Base-by-base conservation (phyloP, 83 land plant species). In the Isoetes engelmannii region DNA sequence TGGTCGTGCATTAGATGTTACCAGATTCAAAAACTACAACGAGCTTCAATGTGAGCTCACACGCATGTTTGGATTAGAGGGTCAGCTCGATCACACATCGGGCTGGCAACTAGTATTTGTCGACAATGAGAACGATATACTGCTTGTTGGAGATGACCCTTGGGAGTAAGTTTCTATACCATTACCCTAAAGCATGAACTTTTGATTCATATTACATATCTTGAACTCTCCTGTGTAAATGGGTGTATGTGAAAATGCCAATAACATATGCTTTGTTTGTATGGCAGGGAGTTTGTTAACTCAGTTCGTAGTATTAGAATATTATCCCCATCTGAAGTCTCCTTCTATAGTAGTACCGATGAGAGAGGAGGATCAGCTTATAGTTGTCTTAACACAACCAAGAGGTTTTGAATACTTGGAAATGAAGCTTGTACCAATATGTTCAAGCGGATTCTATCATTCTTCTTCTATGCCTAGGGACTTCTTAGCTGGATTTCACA, bases 121-220 rank as follows among this genome's bases (percentile, higher is more conserved):
- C 58, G 99, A 94, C 74, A 86, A 94, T 78, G 99, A 90, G 71
- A 89, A 83, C 65, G 99, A 94, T 46, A 86, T 92, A 43, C 81
- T 94, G 6, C 93, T 94, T 64, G 90, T 94, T 66, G 99, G 99
- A 19, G 99, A 94, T 76, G 99, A 94, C 63, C 99, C 99, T 5
- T 94, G 99, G 54, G 54, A 51, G 54, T 51, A 15, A 51, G 54
- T 51, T 12, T n/a, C 54, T 51, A 51, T 51, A 28, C 2, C 54
- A 12, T 51, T 51, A 15, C 0, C 54, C 15, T 0, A 15, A 10
- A 51, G 54, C 54, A 12, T 12, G n/a, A 12, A 0, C 15, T 10
- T 51, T n/a, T 1, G 15, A 3, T 51, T 12, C 12, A 12, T n/a
- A 3, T 51, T 51, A 1, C 54, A 51, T 12, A 12, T n/a, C 12